Base-by-base conservation (phyloP, 345 rosid genomes). In the Camelina neglecta region DNA sequence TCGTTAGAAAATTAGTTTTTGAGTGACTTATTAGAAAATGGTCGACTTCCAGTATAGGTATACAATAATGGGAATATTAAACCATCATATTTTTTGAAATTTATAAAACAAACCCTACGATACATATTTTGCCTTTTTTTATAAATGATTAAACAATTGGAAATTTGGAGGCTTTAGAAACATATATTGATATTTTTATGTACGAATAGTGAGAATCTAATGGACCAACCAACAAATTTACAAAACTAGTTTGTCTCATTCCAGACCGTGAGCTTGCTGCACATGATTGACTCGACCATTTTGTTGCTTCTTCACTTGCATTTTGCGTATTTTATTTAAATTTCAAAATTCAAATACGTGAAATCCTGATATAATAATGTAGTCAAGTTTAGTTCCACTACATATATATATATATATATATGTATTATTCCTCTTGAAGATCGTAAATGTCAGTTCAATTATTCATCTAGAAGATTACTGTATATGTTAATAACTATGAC, bases 211-310 rank as follows among this genome's bases (percentile, higher is more conserved):
- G 44, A 45, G 65, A 58, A 71, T 71, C 47, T 39, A 39, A 29
- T 71, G 62, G 60, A 77, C 72, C 72, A 71, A 65, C 72, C n/a
- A 65, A 71, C 66, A 56, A 45, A 71, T 56, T 38, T 75, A 77
- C 80, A 77, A 77, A 71, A 47, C 60, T 49, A 11, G 18, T 39
- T 77, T 77, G 81, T 77, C 81, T 58, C 63, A 21, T 77, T 16
- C 36, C 51, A 15, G 9, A 56, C 36, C 54, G 60, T 71, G 59
- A 76, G 80, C 75, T 70, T 65, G 68, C 3, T 65, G 72, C 73
- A 77, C 76, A 77, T 77, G 81, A 58, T 62, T 53, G 18, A 60
- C 71, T 55, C 33, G 65, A 69, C 65, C 75, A 49, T 71, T 26
- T 65, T 58, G 75, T 72, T 77, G 70, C 26, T 55, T 51, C 69